Percentiles rank a stretch among this genome's conserved stretches.
Evolutionary conservation across 2,329 filamentous ascomycete genomes (phyloP).

Genomic region (Zalaria sp.): DNA sequence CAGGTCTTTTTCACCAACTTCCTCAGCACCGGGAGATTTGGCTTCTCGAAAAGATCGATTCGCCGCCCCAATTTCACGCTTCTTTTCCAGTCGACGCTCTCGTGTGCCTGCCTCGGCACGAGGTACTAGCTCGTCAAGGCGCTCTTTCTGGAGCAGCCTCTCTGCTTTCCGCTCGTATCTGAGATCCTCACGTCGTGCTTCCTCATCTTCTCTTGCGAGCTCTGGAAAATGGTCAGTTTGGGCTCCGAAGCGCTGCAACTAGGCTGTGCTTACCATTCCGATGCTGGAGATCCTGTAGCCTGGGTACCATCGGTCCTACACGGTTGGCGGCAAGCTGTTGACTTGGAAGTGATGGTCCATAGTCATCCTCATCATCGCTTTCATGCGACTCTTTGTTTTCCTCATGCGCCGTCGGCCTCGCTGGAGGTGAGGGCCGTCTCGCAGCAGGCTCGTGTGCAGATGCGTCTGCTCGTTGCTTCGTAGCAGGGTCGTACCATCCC

Average conservation of each 20-base stretch:
- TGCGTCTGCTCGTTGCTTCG: conserved; percentile 39
- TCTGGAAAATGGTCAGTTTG: conserved; percentile 16
- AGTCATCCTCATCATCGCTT: conserved; percentile 49
- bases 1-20: conserved; percentile 59
- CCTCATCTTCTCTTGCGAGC: conserved; percentile 35
- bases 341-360: conserved; percentile 37
- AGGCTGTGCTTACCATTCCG: conserved; percentile 26
- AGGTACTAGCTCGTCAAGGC: conserved; percentile 67
- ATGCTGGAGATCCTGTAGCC: conserved; percentile 57
- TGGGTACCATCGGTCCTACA: conserved; percentile 52
- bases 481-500: conserved; percentile 83
- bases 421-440: not conserved
- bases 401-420: conserved; percentile 12
- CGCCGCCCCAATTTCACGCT: conserved; percentile 53
- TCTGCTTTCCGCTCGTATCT: conserved; percentile 50
- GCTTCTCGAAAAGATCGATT: conserved; percentile 58
- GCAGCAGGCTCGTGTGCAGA: not conserved
- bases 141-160: conserved; percentile 52
- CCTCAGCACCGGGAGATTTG: conserved; percentile 48
- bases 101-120: conserved; percentile 71
- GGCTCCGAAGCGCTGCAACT: not conserved
- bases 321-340: conserved; percentile 10
- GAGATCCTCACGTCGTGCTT: conserved; percentile 34
- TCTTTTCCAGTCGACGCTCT: conserved; percentile 80
- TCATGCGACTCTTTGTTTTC: conserved; percentile 28